Evolutionary conservation across 2,329 filamentous ascomycete species (phyloP), one percentile per base, ranked within the genome.

Genomic region (Pyricularia sp.): DNA sequence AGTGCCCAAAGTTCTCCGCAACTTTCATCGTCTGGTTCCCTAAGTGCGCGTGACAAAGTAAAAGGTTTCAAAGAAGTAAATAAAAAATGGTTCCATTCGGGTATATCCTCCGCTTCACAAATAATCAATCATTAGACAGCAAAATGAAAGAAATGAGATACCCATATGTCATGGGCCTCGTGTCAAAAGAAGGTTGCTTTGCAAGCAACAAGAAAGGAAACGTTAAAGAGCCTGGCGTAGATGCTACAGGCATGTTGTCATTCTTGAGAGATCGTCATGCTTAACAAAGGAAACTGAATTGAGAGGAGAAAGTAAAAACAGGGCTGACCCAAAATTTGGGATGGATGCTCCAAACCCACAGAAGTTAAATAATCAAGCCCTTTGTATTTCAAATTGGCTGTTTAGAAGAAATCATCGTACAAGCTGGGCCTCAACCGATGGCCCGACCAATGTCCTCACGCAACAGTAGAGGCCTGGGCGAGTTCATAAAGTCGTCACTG

Each of bases 391-490:
- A 36, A 42, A 42, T 12, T 6, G 36, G 28, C 14, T 25, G 64
- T 4, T 23, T 23, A 31, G 17, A 11, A 36, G 20, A 10, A 25
- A 17, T 17, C 17, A 3, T 42, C 28, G 23, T 36, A 42, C 64
- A 17, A 66, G 69, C 17, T 69, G 25, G 14, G 67, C 61, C 69
- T 84, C 79, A 87, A n/a, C 84, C 84, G 68, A 87, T 82, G 3
- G 85, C 85, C 31, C 82, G 79, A 6, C 85, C 85, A 76, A 86
- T 87, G 65, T 79, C 80, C 69, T 80, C 77, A 69, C 79, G 80
- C 67, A 36, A 36, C 33, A 84, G 76, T 31, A 81, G 74, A 14
- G 84, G 83, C 10, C 83, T 81, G 2, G 85, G 83, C 25, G 84
- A 84, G 2, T 82, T 84, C 5, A 79, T 81, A 9, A 81, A 71